A percentile compares a stretch with the other conserved stretches of the same genome.
Evolutionary conservation across 2,329 filamentous ascomycete genomes (phyloP).

Genomic region (Bipolaris cookei): DNA sequence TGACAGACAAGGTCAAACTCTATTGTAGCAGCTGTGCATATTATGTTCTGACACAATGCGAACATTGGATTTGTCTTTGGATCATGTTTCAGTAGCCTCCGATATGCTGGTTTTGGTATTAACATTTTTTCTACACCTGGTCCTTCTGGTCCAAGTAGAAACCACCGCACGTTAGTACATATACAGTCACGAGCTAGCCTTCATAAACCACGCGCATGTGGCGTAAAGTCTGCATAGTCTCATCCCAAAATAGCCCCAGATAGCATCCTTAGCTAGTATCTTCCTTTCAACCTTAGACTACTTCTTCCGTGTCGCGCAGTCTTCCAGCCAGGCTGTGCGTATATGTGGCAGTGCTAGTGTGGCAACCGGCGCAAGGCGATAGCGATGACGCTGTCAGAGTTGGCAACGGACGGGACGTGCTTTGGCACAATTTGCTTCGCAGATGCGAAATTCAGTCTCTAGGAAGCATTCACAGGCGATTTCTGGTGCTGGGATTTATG

Average conservation of each 20-base stretch:
- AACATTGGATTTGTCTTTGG: too few species aligned
- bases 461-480: constrained; percentile 1
- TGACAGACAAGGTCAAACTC: too few species aligned
- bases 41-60: too few species aligned
- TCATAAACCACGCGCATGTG: neutral
- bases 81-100: too few species aligned
- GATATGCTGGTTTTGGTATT: too few species aligned
- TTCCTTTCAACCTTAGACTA: neutral
- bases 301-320: neutral
- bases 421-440: constrained; percentile 13
- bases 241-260: neutral
- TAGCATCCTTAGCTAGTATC: too few species aligned
- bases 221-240: neutral
- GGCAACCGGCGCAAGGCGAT: constrained; percentile 13
- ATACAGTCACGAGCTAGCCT: too few species aligned
- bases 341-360: constrained; percentile 12
- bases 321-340: neutral
- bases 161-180: too few species aligned
- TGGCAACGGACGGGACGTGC: constrained; percentile 21
- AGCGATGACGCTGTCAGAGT: constrained; percentile 37
- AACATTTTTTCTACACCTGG: too few species aligned
- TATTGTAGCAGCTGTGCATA: too few species aligned
- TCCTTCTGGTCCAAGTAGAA: too few species aligned
- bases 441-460: neutral
- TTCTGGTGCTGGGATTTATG: constrained; percentile 17